Evolutionary conservation across 441 rosid species (phyloP), one percentile per base, ranked within the genome.

Genomic region (Macaranga tanarius): DNA sequence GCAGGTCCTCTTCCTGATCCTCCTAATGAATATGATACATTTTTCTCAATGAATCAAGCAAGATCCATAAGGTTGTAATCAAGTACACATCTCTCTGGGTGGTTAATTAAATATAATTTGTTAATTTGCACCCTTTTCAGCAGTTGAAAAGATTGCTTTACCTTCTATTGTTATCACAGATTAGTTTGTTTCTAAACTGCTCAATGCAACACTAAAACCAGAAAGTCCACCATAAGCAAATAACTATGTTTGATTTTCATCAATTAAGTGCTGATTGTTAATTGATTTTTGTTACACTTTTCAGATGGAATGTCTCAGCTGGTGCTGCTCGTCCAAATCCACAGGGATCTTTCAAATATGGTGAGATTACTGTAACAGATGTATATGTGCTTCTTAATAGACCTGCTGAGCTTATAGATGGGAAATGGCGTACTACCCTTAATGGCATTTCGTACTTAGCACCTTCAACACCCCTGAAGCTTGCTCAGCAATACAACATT

Each of bases 241-340:
- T 11, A 31, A 57, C 1, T 44, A 59, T 28, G 25, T 34, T 64
- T 74, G n/a, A 56, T 67, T 71, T 70, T 58, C 44, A 26, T 51
- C 7, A 31, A 62, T 34, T 12, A 3, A 52, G 23, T 22, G 65
- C 65, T 70, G 55, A 65, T 71, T 65, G 61, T 67, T 73, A 9
- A 56, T 55, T 15, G 31, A 15, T 62, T 69, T 55, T 62, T 68
- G 55, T 42, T 28, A 25, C 64, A 20, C 16, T 26, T 65, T 67
- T 47, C 87, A 90, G 97, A 85, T 86, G 89, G 91, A 93, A 93
- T 69, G 83, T 89, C 64, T 84, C 97, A 65, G 93, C 98, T 69
- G 83, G 98, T 66, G 98, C 92, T 80, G 96, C 98, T 34, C 89
- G 98, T 12, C 97, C 97, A 47, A 93, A 93, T 83, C 97, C 98